These are phyloP conservation scores for Termitomyces sp. DNA, from an alignment of 768 basidiomycete species.

Conservation along the genomic window DNA sequence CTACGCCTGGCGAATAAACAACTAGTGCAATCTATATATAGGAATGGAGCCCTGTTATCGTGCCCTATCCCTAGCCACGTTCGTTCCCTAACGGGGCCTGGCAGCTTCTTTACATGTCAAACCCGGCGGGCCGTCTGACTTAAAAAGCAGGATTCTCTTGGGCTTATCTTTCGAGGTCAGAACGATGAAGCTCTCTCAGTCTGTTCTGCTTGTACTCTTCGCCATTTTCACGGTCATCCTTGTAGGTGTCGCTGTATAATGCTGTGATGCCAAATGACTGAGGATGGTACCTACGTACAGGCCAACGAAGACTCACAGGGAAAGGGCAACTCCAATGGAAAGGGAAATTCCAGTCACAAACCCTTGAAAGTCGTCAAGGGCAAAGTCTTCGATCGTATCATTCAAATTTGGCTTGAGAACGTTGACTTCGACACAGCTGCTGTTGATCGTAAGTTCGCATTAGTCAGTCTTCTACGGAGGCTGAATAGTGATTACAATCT, in stretches of 20 bases:
- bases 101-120: background rate
- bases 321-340: background rate
- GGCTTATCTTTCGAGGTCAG: background rate
- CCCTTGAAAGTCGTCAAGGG: slow-evolving; percentile 11
- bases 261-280: background rate
- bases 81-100: background rate
- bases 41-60: background rate
- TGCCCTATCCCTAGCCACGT: background rate
- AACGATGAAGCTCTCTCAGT: background rate
- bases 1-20: background rate
- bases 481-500: background rate
- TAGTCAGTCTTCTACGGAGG: background rate
- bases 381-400: slow-evolving; percentile 24
- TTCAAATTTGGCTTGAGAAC: slow-evolving; percentile 58
- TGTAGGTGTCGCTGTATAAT: background rate
- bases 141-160: background rate
- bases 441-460: slow-evolving; percentile 18
- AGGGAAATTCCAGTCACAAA: background rate
- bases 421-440: slow-evolving; percentile 38
- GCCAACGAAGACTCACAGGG: background rate
- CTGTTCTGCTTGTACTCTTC: background rate
- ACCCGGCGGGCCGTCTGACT: background rate
- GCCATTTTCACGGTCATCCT: background rate
- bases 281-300: background rate
- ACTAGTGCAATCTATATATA: background rate